phyloP scores from a whole-genome alignment of 441 rosid genomes.

The Populus hybrid region DNA sequence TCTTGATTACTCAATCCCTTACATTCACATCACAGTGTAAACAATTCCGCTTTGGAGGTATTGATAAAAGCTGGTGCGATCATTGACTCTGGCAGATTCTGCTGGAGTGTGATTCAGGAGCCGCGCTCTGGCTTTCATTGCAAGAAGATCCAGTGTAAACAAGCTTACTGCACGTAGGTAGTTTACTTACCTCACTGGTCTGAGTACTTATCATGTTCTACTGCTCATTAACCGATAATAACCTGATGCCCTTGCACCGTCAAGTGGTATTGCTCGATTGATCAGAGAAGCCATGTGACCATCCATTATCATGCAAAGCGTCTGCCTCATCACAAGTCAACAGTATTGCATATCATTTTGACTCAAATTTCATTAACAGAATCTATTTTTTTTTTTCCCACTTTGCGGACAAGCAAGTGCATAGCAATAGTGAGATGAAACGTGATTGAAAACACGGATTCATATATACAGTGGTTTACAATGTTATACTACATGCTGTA shows the following conservation, averaged over 20 bases:
- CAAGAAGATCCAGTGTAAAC: neutral
- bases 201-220: neutral
- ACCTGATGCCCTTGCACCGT: neutral
- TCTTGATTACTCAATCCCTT: neutral
- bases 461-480: neutral
- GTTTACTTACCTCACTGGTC: neutral
- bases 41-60: neutral
- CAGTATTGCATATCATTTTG: neutral
- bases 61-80: neutral
- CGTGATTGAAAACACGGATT: neutral
- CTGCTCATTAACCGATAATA: neutral
- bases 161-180: neutral
- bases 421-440: neutral
- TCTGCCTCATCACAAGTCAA: neutral
- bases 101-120: neutral
- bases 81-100: neutral
- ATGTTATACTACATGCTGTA: neutral
- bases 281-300: neutral
- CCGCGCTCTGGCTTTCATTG: neutral
- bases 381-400: no score
- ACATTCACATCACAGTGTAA: neutral
- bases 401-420: neutral
- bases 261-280: neutral
- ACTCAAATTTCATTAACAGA: neutral
- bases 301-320: neutral